A percentile compares a stretch with the other conserved stretches of the same genome.
These are phyloP conservation scores for Quercus lobata DNA, from an alignment of 331 rosid genomes.

Conservation along the genomic window DNA sequence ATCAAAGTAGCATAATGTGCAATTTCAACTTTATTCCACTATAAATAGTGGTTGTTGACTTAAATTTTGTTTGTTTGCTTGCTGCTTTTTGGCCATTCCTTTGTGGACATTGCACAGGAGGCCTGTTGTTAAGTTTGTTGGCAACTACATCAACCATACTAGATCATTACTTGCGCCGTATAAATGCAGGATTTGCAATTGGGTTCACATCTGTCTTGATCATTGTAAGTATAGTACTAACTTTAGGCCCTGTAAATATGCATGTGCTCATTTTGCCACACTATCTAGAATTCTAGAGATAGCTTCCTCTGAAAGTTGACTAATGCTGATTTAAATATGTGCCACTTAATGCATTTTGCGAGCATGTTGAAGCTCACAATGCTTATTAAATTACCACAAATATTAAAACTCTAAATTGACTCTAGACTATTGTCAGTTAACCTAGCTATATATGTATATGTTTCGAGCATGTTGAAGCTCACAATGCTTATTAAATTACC, in stretches of 20 bases:
- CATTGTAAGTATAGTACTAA: slow-evolving; percentile 58
- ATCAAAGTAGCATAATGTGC: background rate
- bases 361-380: background rate
- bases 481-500: background rate
- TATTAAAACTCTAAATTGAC: background rate
- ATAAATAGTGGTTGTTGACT: background rate
- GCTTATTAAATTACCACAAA: background rate
- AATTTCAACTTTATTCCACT: slow-evolving; percentile 3
- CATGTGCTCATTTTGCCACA: background rate
- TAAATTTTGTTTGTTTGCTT: slow-evolving; percentile 5
- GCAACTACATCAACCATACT: slow-evolving; percentile 93
- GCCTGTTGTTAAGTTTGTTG: slow-evolving; percentile 72
- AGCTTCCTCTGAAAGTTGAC: background rate
- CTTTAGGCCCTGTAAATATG: background rate
- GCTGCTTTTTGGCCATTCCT: slow-evolving; percentile 13
- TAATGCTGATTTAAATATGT: background rate
- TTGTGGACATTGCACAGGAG: slow-evolving; percentile 57
- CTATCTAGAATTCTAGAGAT: background rate
- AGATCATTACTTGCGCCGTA: slow-evolving; percentile 82
- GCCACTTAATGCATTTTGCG: background rate
- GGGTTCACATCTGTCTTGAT: slow-evolving; percentile 95
- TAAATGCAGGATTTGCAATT: slow-evolving; percentile 86
- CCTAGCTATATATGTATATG: background rate
- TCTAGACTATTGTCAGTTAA: background rate
- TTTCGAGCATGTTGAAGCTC: background rate